Percentiles rank a stretch among this genome's conserved stretches.
Evolutionary conservation across 345 rosid species (phyloP).

Genomic region (Camelina laxa): DNA sequence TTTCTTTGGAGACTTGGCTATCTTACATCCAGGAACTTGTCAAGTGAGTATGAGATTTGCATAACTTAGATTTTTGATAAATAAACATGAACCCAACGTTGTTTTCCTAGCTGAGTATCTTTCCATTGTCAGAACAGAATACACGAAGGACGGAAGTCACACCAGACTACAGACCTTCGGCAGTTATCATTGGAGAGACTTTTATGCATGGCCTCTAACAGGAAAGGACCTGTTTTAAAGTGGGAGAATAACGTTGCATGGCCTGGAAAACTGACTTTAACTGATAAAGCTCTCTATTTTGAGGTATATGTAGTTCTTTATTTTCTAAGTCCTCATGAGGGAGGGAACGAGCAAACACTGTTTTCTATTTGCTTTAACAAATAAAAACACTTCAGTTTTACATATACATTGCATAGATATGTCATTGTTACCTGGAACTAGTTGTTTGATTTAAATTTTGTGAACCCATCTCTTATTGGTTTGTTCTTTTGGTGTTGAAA

Average conservation of each 20-base stretch:
- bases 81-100: background rate
- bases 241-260: slow-evolving; percentile 95
- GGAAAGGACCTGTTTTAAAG: slow-evolving; percentile 87
- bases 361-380: slow-evolving; percentile 4
- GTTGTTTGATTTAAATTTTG: slow-evolving; percentile 5
- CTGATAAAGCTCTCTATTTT: slow-evolving; percentile 87
- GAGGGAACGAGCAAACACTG: background rate
- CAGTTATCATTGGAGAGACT: slow-evolving; percentile 66
- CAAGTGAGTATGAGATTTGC: slow-evolving; percentile 63
- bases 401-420: slow-evolving; percentile 1
- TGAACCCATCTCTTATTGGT: background rate
- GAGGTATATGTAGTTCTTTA: slow-evolving; percentile 59
- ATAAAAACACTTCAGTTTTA: background rate
- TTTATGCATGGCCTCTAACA: slow-evolving; percentile 79
- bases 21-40: slow-evolving; percentile 83
- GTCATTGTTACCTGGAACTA: slow-evolving; percentile 15
- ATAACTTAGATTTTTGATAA: background rate
- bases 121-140: slow-evolving; percentile 68
- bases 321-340: background rate
- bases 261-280: slow-evolving; percentile 91
- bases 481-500: slow-evolving; percentile 4
- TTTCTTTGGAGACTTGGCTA: slow-evolving; percentile 80
- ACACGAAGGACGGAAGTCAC: slow-evolving; percentile 75
- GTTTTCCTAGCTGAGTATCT: slow-evolving; percentile 44
- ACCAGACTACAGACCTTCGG: slow-evolving; percentile 58